Evolutionary conservation across 202 grass and related monocot species (phyloP).

Genomic region (Hordeum pubiflorum): DNA sequence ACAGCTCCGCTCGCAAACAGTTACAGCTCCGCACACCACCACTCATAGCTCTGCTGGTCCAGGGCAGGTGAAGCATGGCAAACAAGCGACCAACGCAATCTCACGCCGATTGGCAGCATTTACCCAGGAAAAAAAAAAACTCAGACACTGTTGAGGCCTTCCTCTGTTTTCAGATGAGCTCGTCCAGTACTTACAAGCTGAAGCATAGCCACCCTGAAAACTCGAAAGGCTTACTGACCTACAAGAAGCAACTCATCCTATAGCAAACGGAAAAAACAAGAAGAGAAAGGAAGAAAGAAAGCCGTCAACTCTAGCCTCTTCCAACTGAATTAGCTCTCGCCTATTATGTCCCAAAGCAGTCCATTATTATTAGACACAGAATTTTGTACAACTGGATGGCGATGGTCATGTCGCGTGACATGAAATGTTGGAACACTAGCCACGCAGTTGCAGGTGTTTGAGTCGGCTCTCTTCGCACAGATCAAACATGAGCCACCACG

Average conservation of each 20-base stretch:
- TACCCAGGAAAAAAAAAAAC: too few species aligned
- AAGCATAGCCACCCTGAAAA: background rate
- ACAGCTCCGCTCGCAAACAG: too few species aligned
- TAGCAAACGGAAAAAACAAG: too few species aligned
- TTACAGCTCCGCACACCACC: too few species aligned
- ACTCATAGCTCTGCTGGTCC: too few species aligned
- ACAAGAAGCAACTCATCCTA: background rate
- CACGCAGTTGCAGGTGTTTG: background rate
- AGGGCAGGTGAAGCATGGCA: too few species aligned
- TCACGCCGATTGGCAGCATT: too few species aligned
- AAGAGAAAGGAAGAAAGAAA: too few species aligned
- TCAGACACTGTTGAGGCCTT: background rate
- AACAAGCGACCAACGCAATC: too few species aligned
- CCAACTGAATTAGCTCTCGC: constrained; percentile 10
- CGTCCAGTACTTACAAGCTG: background rate
- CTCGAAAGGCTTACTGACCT: background rate
- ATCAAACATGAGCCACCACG: background rate
- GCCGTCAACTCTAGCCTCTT: background rate
- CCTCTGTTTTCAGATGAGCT: background rate
- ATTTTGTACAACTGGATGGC: background rate
- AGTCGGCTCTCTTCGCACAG: constrained; percentile 12
- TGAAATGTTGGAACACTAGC: background rate
- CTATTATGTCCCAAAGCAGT: background rate
- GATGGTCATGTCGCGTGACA: background rate
- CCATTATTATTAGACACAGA: constrained; percentile 9